Evolutionary conservation across 2,329 filamentous ascomycete genomes (phyloP).

Genomic region (Dryadomyces quercivorus): DNA sequence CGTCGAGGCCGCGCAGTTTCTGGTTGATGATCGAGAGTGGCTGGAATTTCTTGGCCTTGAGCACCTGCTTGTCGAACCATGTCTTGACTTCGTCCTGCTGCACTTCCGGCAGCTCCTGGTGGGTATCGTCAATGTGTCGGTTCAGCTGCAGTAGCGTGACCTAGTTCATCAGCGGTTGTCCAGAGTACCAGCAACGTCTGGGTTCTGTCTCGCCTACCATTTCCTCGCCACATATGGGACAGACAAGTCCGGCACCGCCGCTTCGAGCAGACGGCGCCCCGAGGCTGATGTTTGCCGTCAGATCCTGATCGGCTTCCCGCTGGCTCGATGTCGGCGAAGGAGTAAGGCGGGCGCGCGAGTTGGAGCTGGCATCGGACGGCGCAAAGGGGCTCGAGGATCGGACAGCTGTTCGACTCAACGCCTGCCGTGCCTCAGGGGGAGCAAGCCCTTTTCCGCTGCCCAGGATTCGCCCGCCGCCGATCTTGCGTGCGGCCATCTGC

Average conservation of each 20-base stretch:
- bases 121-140: slow-evolving; percentile 69
- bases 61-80: slow-evolving; percentile 91
- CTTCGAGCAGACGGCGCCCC: slow-evolving; percentile 39
- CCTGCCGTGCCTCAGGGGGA: slow-evolving; percentile 33
- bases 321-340: slow-evolving; percentile 46
- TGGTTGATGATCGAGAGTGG: slow-evolving; percentile 85
- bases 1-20: slow-evolving; percentile 82
- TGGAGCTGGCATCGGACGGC: slow-evolving; percentile 52
- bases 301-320: slow-evolving; percentile 62
- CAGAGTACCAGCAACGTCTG: background rate
- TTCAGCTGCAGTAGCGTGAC: slow-evolving; percentile 89
- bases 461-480: slow-evolving; percentile 85
- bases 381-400: slow-evolving; percentile 41
- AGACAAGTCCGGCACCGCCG: slow-evolving; percentile 60
- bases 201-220: slow-evolving; percentile 51
- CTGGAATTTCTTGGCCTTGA: slow-evolving; percentile 87
- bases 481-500: slow-evolving; percentile 66
- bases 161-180: slow-evolving; percentile 29
- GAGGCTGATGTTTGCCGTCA: slow-evolving; percentile 69
- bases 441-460: slow-evolving; percentile 76
- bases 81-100: slow-evolving; percentile 92
- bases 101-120: slow-evolving; percentile 78
- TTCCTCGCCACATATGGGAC: slow-evolving; percentile 96
- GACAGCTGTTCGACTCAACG: slow-evolving; percentile 19
- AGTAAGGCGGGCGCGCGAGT: slow-evolving; percentile 58